Percentiles rank a stretch among this genome's conserved stretches.
These are phyloP conservation scores for Purshia tridentata DNA, from an alignment of 306 rosid genomes.

Conservation along the genomic window DNA sequence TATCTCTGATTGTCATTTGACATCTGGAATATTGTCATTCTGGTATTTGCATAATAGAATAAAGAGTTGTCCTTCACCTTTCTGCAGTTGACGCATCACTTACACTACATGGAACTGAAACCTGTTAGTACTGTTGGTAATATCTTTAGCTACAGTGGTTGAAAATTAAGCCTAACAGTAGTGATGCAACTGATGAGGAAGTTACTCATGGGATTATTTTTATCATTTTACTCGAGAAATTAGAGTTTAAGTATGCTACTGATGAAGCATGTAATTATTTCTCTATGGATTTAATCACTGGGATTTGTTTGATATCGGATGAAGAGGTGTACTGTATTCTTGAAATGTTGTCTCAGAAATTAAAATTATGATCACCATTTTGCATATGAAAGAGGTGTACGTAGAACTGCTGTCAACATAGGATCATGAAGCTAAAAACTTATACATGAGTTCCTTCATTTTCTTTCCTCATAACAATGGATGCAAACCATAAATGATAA, in stretches of 20 bases:
- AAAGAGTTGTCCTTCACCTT: background rate
- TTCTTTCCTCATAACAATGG: background rate
- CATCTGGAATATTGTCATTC: background rate
- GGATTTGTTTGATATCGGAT: background rate
- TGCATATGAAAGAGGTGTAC: background rate
- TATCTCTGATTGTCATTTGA: background rate
- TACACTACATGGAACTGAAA: background rate
- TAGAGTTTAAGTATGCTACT: background rate
- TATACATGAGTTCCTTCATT: background rate
- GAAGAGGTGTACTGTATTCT: too few relatives aligned
- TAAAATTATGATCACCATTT: background rate
- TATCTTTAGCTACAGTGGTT: background rate
- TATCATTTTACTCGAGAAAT: background rate
- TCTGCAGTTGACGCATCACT: background rate
- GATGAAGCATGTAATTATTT: background rate
- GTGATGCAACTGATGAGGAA: background rate
- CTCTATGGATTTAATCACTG: background rate
- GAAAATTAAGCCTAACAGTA: background rate
- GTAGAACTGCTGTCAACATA: background rate
- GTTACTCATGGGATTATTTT: background rate
- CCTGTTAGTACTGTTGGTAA: background rate
- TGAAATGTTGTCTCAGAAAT: too few relatives aligned
- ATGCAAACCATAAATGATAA: background rate
- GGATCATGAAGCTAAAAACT: background rate
- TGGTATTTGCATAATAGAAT: background rate